Evolutionary conservation across 306 rosid species (phyloP), one percentile per base, ranked within the genome.

Genomic region (Calophaca sinica): DNA sequence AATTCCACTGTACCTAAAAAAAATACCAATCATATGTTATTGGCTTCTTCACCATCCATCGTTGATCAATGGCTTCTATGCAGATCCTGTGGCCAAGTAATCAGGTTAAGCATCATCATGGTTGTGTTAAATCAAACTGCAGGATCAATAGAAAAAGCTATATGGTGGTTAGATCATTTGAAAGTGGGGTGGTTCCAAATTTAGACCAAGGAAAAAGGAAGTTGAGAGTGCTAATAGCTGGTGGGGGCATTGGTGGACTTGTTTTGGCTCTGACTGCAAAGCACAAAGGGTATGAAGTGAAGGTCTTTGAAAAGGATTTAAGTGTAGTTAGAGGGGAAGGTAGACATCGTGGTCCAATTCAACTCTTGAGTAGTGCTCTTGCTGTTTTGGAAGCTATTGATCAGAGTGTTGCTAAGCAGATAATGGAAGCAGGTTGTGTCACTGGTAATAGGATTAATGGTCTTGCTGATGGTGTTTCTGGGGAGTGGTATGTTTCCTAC

Each of bases 291-390:
- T 61, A 81, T 58, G 81, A 75, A 7, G 85, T 84, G 51, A 63
- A 68, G 38, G 85, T 84, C 0, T 81, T 84, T 74, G 88, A 84
- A 59, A 84, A 77, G 61, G 83, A 84, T 81, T 63, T 81, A 29
- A 84, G 85, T 77, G 78, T 49, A 1, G 85, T 84, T 49, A 84
- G 85, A 77, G 88, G 88, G 9, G 88, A 84, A 59, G 88, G 85
- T 10, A 77, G 67, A 14, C 69, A 84, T 9, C 83, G 88, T 13
- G 88, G 88, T 12, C 85, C 88, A 3, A 84, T 84, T 81, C 85
- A 84, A 49, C 75, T 83, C 0, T 4, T 74, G 86, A 83, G 86
- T 45, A 51, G 67, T 63, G 83, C 83, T 41, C 80, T 83, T 26
- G 73, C 81, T 48, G 86, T 83, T 36, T 50, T 83, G 86, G 62